Base-by-base conservation (phyloP, 306 rosid species). In the Vachellia collinsii region DNA sequence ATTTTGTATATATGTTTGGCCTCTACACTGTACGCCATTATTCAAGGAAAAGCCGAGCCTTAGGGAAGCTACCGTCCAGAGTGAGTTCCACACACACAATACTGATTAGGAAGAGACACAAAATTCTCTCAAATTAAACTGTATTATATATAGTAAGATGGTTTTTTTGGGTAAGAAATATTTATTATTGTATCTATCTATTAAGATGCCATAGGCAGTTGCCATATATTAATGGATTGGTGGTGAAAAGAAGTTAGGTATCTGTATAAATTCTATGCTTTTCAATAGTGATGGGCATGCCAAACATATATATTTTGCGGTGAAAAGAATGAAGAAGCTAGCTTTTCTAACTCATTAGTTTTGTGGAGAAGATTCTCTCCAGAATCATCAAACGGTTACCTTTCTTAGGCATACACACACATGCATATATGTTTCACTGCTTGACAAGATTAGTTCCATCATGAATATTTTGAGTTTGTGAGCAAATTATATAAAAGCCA, bases 401-500 rank as follows among this genome's bases (percentile, higher is more conserved):
- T 74, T 78, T 68, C 70, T 41, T 72, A 8, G 62, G 67, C 23
- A 74, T 46, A 47, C 11, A 44, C 3, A 67, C 8, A 7, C 10
- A 10, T 44, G 0, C 2, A 7, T 38, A 13, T 48, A 5, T 16
- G 25, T 17, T 41, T 72, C 64, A 29, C 64, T 53, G 51, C 58
- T 58, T 47, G 47, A 43, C 84, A 85, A 82, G 74, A 80, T 20
- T 13, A 20, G 71, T 80, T 62, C 77, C 34, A 80, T 53, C 44
- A 14, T 64, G 70, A 64, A 64, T 64, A 64, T 64, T 64, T 43
- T 6, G 11, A 53, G 46, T 14, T 37, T 62, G n/a, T 63, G 47
- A 79, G 66, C 79, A 77, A 72, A 10, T 59, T 41, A 19, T 41
- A 42, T 71, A 42, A 78, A 65, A 51, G 64, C 29, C 7, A 29